Evolutionary conservation across 129 eudicot genomes (phyloP), one percentile per base, ranked within the genome.

Genomic region (Apium graveolens): DNA sequence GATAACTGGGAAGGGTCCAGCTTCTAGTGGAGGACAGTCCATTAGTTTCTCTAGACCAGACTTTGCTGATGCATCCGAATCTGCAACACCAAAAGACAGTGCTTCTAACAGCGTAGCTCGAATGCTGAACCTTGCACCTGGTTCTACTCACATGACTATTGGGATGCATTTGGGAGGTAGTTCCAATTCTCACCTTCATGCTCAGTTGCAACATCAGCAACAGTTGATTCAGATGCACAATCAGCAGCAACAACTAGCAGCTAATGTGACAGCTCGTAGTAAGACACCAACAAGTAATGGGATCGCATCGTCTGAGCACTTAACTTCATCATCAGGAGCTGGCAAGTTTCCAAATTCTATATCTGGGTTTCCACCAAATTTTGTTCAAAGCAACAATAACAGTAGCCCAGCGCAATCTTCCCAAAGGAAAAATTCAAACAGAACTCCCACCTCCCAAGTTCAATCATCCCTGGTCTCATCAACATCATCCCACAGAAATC

Each of bases 31-130:
- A 18, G 98, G 96, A 18, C 98, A 90, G 80, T 91, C 98, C 31
- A 89, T 91, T 81, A 97, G 94, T n/a, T 95, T 95, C 74, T 80
- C 96, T 11, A 84, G 98, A 73, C 80, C 93, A 53, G 98, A 94
- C 7, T 68, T 85, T 51, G n/a, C 84, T 1, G 97, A 87, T 75
- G 89, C 77, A 12, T 80, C 92, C 63, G 88, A 62, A 37, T 57
- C 83, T 20, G 37, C 84, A 0, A 27, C 81, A 45, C 70, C 82
- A 8, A 83, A 85, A 24, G 81, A 80, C 77, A 81, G 80, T 77
- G 92, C 86, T 29, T 80, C 87, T 74, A 96, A 93, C 65, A 86
- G 91, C 88, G 86, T 96, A n/a, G 74, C 93, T 29, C 84, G 96
- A 51, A 78, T 83, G 44, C 78, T 88, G 31, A 87, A 87, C 65